These are phyloP conservation scores for Talaromyces sp. DNA, from an alignment of 2,329 filamentous ascomycete genomes.

Conservation along the genomic window DNA sequence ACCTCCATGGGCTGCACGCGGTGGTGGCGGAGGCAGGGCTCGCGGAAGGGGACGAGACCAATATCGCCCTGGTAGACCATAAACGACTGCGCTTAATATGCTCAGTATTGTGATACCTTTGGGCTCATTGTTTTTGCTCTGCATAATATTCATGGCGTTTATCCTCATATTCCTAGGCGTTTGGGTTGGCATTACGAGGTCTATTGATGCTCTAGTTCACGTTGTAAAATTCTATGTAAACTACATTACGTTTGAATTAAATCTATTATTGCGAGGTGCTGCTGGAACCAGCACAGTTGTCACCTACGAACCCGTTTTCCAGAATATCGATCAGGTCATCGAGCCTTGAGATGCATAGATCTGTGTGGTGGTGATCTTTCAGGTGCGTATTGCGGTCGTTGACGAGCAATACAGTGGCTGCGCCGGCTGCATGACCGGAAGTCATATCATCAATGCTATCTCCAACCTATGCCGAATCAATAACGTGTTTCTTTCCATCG, in stretches of 20 bases:
- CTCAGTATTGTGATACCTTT: background rate
- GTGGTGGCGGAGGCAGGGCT: slow-evolving; percentile 14
- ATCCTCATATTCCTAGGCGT: background rate
- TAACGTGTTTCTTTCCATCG: too few species aligned
- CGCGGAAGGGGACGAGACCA: slow-evolving; percentile 13
- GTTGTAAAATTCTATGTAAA: background rate
- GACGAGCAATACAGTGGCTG: slow-evolving; percentile 80
- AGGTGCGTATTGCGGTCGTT: slow-evolving; percentile 75
- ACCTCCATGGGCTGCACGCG: slow-evolving; percentile 5
- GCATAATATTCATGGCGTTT: background rate
- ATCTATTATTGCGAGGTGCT: slow-evolving; percentile 1
- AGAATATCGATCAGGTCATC: slow-evolving; percentile 73
- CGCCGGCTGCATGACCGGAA: slow-evolving; percentile 74
- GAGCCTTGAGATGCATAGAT: slow-evolving; percentile 63
- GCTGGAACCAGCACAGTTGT: slow-evolving; percentile 10
- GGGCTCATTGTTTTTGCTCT: background rate
- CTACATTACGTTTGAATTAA: background rate
- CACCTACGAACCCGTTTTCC: slow-evolving; percentile 65
- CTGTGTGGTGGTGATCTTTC: slow-evolving; percentile 66
- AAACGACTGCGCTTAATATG: background rate
- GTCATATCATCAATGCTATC: slow-evolving; percentile 91
- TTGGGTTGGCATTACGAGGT: background rate
- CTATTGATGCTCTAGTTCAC: background rate
- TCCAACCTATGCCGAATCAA: slow-evolving; percentile 43
- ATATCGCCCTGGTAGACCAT: slow-evolving; percentile 22